Base-by-base conservation (phyloP, 805 yeast genomes). In the Hemisphaericaspora nanyangensis region DNA sequence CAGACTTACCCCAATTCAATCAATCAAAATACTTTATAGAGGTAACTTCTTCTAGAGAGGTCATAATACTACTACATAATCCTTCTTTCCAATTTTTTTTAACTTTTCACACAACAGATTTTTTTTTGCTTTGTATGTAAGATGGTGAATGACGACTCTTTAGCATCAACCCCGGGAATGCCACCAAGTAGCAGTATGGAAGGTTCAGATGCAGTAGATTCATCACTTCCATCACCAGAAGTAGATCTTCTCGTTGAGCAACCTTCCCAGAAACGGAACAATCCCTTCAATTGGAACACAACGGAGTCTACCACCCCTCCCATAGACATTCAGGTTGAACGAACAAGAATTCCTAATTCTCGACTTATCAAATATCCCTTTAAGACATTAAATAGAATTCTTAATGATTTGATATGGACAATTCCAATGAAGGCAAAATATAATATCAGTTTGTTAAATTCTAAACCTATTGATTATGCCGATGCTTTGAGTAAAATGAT, bases 361-460 rank as follows among this genome's bases (percentile, higher is more conserved):
- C 37, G 40, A 4, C 29, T 55, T 10, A 18, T 27, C 16, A 35
- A 41, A 20, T 50, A 39, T 60, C 72, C 61, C 3, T 77, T 77
- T 60, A 85, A 84, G 50, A 82, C 91, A 0, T 59, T 81, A 5
- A 84, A 84, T 50, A 64, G 91, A 39, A 65, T 85, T 16, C 49
- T 83, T 17, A 88, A 82, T 54, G 91, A 84, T 50, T 52, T 84
- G 22, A 62, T 74, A 37, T 70, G 56, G 58, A 43, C 54, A 1
- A 37, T 55, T 3, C 54, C 61, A 11, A 54, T 41, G 34, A 45
- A 43, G 29, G 43, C 37, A 2, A 37, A 42, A n/a, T 40, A 33
- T 19, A 33, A 42, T 17, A 27, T 29, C 37, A 52, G 59, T 33
- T 48, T 68, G 16, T 52, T 68, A 24, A 50, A 48, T 34, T 34